These are phyloP conservation scores for Inga leiocalycina DNA, from an alignment of 306 rosid species.

Conservation along the genomic window DNA sequence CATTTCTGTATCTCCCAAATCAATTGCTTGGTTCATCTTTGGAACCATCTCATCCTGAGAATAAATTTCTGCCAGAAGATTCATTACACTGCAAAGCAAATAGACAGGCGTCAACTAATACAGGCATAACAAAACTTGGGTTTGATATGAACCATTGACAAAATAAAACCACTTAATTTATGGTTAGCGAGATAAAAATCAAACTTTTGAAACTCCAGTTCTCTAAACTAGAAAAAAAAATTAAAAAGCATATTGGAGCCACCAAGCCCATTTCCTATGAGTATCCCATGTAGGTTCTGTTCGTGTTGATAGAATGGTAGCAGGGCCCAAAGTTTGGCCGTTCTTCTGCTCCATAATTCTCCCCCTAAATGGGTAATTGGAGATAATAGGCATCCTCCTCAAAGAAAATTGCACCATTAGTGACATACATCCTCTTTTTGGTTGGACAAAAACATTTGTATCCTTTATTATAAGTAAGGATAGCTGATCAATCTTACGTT, in stretches of 20 bases:
- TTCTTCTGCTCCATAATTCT: too few relatives aligned
- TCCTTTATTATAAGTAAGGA: too few relatives aligned
- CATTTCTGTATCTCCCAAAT: conserved; percentile 51
- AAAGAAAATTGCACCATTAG: too few relatives aligned
- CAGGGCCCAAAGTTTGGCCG: too few relatives aligned
- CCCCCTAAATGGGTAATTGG: too few relatives aligned
- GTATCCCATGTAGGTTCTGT: too few relatives aligned
- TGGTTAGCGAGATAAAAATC: neutral
- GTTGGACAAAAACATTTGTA: too few relatives aligned
- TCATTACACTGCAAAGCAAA: conserved; percentile 90
- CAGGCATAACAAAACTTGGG: neutral
- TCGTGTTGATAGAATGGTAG: too few relatives aligned
- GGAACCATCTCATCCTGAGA: conserved; percentile 94
- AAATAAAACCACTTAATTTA: neutral
- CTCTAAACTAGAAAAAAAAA: neutral
- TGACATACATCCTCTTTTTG: too few relatives aligned
- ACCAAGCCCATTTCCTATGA: neutral
- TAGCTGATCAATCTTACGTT: too few relatives aligned
- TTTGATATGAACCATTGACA: neutral
- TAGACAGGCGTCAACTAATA: conserved; percentile 14
- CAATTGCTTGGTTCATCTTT: conserved; percentile 62
- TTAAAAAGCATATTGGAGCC: neutral
- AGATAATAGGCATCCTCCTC: neutral
- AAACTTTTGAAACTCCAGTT: conserved; percentile 5
- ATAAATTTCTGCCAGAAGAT: conserved; percentile 95